A percentile compares a stretch with the other conserved stretches of the same genome.
Conservation (phyloP, 169 alveolate species). For the Cryptosporidium xiaoi region DNA sequence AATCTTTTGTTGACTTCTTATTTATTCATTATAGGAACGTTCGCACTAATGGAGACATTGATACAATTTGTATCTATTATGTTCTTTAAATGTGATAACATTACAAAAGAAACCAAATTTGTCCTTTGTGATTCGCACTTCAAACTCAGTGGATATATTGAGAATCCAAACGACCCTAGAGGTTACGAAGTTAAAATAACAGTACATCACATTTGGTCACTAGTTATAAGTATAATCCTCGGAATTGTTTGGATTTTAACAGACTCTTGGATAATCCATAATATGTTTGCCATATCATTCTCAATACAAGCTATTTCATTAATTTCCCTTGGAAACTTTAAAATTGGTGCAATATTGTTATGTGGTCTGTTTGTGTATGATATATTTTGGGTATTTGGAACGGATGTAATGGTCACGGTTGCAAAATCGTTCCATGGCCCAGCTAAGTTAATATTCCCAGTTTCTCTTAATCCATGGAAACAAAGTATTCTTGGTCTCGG, state of each 20-base stretch:
- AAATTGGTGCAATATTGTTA: constrained; percentile 87
- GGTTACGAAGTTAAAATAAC: constrained; percentile 77
- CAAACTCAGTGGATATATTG: constrained; percentile 63
- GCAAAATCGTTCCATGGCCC: constrained; percentile 93
- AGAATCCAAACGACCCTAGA: constrained; percentile 70
- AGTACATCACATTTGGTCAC: constrained; percentile 80
- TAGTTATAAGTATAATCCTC: constrained; percentile 76
- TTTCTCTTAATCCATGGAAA: constrained; percentile 80
- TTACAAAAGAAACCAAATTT: constrained; percentile 13
- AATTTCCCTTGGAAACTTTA: constrained; percentile 88
- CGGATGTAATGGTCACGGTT: constrained; percentile 94
- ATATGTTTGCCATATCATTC: constrained; percentile 89
- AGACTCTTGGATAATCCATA: constrained; percentile 88
- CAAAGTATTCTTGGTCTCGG: constrained; percentile 93
- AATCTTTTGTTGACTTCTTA: constrained; percentile 80
- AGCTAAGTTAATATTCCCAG: constrained; percentile 91
- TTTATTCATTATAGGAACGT: constrained; percentile 76
- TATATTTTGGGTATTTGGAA: constrained; percentile 94
- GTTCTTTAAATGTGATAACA: constrained; percentile 66
- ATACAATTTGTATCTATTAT: constrained; percentile 61
- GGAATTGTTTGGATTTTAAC: constrained; percentile 82
- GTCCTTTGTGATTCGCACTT: constrained; percentile 67
- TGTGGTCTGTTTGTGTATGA: constrained; percentile 91
- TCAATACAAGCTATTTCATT: constrained; percentile 88
- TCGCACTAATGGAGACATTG: constrained; percentile 77